Evolutionary conservation across 129 eudicot species (phyloP).

Genomic region (Arctium lappa): DNA sequence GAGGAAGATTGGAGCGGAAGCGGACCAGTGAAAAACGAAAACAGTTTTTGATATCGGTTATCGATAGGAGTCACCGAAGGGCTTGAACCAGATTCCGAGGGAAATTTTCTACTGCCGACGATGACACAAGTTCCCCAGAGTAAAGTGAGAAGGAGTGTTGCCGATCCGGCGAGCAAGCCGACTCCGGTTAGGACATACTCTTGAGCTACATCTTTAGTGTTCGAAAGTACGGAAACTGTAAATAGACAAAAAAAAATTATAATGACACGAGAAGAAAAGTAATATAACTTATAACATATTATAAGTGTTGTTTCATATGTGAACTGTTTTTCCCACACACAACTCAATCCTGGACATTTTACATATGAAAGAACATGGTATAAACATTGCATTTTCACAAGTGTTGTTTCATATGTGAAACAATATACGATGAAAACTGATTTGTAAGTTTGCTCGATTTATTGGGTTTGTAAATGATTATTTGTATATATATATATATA

Average conservation of each 20-base stretch:
- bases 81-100: constrained; percentile 17
- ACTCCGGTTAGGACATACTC: constrained; percentile 69
- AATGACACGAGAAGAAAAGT: neutral
- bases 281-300: too few species aligned
- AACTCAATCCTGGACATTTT: neutral
- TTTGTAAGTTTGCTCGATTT: neutral
- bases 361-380: neutral
- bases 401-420: neutral
- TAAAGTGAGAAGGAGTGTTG: constrained; percentile 57
- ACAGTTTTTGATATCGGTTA: constrained; percentile 19
- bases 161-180: constrained; percentile 72
- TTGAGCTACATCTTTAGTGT: constrained; percentile 49
- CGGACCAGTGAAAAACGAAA: constrained; percentile 39
- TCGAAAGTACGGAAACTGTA: constrained; percentile 65
- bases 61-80: constrained; percentile 9
- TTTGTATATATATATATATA: neutral
- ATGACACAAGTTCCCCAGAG: constrained; percentile 80
- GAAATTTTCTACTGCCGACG: constrained; percentile 33
- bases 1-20: constrained; percentile 11
- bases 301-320: neutral
- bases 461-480: neutral
- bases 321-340: neutral
- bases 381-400: neutral
- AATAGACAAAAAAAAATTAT: neutral
- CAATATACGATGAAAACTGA: neutral